phyloP scores from a whole-genome alignment of 2,329 filamentous ascomycete genomes.

The Teratosphaeriaceae sp. region DNA sequence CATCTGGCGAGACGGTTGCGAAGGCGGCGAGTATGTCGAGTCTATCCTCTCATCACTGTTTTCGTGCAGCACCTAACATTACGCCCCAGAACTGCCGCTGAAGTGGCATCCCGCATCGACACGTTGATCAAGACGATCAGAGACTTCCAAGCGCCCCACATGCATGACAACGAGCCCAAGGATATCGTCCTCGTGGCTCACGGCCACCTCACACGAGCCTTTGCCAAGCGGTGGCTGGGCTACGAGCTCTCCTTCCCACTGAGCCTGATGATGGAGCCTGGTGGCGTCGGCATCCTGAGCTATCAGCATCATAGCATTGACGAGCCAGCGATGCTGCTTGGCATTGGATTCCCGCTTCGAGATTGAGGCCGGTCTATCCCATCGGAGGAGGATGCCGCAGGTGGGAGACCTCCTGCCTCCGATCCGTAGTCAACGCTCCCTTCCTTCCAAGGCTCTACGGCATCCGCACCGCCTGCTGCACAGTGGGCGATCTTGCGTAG shows the following conservation, averaged over 20 bases:
- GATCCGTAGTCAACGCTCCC: too few relatives aligned
- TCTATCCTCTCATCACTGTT: conserved; percentile 14
- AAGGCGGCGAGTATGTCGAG: conserved; percentile 65
- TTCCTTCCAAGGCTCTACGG: too few relatives aligned
- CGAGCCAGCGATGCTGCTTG: conserved; percentile 73
- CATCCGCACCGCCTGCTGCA: too few relatives aligned
- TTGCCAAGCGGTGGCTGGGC: conserved; percentile 75
- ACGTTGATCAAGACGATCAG: conserved; percentile 66
- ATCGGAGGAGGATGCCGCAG: too few relatives aligned
- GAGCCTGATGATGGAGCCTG: conserved; percentile 70
- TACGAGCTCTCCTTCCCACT: conserved; percentile 62
- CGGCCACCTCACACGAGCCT: conserved; percentile 75
- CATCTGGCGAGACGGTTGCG: conserved; percentile 86
- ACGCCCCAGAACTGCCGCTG: conserved; percentile 52
- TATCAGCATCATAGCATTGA: conserved; percentile 75
- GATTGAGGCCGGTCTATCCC: too few relatives aligned
- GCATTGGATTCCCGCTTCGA: conserved; percentile 54
- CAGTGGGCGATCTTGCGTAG: too few relatives aligned
- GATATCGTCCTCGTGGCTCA: conserved; percentile 78
- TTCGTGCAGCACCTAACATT: not conserved
- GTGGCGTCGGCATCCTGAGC: conserved; percentile 75
- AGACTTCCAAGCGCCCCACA: conserved; percentile 46
- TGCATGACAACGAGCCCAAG: conserved; percentile 40
- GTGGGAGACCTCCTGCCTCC: too few relatives aligned
- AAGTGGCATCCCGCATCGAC: conserved; percentile 67